A percentile compares a stretch with the other conserved stretches of the same genome.
phyloP scores from a whole-genome alignment of 2,329 filamentous ascomycete species.

The Lizonia empirigonia region DNA sequence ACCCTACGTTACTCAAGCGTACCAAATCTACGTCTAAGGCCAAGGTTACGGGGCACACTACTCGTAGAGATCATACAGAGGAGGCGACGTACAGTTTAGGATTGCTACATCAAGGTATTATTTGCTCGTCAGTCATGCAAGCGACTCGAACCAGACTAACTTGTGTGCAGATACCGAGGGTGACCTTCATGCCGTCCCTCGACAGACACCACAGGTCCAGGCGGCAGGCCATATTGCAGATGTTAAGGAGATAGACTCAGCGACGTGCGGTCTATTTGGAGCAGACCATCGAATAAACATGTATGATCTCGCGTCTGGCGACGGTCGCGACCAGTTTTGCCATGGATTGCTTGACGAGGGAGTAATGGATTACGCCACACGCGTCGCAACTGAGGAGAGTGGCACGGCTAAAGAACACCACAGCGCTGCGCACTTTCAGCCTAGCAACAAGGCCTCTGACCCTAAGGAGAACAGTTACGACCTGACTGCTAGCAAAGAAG shows the following conservation, averaged over 20 bases:
- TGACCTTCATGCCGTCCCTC: background rate
- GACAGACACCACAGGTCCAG: background rate
- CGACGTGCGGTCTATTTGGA: background rate
- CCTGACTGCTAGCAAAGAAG: constrained; percentile 13
- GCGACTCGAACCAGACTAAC: background rate
- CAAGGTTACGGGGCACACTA: background rate
- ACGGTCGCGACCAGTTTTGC: constrained; percentile 12
- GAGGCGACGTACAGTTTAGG: background rate
- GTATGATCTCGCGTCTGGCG: background rate
- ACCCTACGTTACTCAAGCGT: background rate
- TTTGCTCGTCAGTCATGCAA: background rate
- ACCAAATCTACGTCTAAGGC: background rate
- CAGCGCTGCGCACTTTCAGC: constrained; percentile 13
- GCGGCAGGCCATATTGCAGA: background rate
- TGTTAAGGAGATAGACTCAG: background rate
- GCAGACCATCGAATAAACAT: background rate
- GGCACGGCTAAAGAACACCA: constrained; percentile 12
- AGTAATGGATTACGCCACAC: constrained; percentile 12
- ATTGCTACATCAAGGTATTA: background rate
- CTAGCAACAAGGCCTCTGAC: constrained; percentile 13
- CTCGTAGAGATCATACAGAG: background rate
- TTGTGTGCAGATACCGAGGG: background rate
- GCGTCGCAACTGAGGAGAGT: constrained; percentile 10
- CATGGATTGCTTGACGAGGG: constrained; percentile 11
- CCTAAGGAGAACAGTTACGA: constrained; percentile 11